Evolutionary conservation across 768 basidiomycete genomes (phyloP).

Genomic region (Collybia nuda): DNA sequence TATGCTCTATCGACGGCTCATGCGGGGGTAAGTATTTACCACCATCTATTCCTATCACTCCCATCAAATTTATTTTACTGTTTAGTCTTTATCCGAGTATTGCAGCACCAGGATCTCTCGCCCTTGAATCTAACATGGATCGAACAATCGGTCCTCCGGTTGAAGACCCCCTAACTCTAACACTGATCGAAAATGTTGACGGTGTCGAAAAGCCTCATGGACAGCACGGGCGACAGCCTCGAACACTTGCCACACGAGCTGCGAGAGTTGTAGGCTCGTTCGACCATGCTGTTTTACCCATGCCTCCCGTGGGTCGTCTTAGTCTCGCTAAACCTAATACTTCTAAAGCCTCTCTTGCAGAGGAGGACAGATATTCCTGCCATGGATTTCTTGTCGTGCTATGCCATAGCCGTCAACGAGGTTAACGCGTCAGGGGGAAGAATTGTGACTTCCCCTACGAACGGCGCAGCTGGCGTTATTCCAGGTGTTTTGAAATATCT

Average conservation of each 20-base stretch:
- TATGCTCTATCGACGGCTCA: constrained; percentile 83
- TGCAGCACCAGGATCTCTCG: constrained; percentile 27
- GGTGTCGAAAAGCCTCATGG: constrained; percentile 9
- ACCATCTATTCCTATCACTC: background rate
- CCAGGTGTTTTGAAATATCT: constrained; percentile 92
- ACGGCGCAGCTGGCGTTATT: constrained; percentile 92
- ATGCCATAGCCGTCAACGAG: constrained; percentile 94
- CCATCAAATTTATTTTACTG: background rate
- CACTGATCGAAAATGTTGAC: constrained; percentile 7
- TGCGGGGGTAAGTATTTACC: constrained; percentile 65
- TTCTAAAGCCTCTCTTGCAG: constrained; percentile 31
- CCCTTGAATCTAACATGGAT: constrained; percentile 19
- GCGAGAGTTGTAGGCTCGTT: constrained; percentile 69
- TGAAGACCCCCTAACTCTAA: constrained; percentile 16
- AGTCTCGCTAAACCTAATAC: background rate
- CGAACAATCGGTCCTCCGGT: constrained; percentile 16
- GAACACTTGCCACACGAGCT: constrained; percentile 22
- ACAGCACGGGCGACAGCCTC: background rate
- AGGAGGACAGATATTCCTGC: constrained; percentile 87
- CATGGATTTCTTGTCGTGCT: constrained; percentile 90
- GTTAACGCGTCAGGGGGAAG: constrained; percentile 92
- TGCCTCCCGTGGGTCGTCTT: constrained; percentile 67
- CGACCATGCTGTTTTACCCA: constrained; percentile 76
- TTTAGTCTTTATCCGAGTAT: constrained; percentile 51
- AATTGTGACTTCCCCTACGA: constrained; percentile 93